Conservation (phyloP, 2,329 filamentous ascomycete genomes). For the Pseudocercospora crystallina region DNA sequence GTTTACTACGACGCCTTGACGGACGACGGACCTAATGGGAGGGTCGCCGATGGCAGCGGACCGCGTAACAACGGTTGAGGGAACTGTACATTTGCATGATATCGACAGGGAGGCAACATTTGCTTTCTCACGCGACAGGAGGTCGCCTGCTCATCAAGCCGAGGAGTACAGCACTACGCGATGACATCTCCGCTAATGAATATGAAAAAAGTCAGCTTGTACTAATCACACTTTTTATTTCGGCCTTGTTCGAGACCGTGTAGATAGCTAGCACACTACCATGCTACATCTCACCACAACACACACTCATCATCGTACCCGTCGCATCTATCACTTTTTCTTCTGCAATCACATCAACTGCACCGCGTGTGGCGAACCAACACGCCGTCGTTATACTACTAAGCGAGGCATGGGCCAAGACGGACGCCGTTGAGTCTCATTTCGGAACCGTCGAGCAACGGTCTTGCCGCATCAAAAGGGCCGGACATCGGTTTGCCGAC, state of each 20-base stretch:
- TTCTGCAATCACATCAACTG: no score
- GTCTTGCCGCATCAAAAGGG: no score
- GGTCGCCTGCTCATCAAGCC: neutral
- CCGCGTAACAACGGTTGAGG: constrained; percentile 9
- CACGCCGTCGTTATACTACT: no score
- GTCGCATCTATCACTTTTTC: no score
- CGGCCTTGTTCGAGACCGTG: no score
- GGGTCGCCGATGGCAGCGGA: constrained; percentile 6
- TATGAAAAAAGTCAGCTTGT: neutral
- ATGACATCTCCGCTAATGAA: constrained; percentile 8
- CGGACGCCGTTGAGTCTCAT: neutral
- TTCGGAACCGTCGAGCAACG: no score
- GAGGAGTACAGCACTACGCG: constrained; percentile 21
- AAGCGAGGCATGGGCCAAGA: neutral
- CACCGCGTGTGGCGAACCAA: no score
- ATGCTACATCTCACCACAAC: no score
- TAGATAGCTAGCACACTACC: no score
- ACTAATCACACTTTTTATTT: no score
- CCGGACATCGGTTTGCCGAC: no score
- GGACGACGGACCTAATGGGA: constrained; percentile 15
- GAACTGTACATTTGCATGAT: constrained; percentile 6
- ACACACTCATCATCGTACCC: no score
- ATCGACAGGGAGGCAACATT: constrained; percentile 22
- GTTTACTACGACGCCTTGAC: constrained; percentile 30
- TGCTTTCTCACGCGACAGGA: neutral